These are phyloP conservation scores for Isatis tinctoria DNA, from an alignment of 345 rosid species.

Conservation along the genomic window DNA sequence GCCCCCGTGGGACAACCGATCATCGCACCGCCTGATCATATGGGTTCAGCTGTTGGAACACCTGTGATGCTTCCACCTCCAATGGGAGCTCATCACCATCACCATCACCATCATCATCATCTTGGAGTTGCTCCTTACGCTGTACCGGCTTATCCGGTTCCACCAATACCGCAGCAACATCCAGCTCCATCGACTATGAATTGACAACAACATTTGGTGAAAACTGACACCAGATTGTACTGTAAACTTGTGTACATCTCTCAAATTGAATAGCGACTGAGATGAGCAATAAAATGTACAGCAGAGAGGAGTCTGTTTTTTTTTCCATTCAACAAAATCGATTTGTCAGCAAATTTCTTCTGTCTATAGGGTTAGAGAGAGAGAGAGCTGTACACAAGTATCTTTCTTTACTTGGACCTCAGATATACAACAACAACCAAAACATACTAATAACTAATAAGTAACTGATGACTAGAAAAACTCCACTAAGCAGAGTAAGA, in stretches of 20 bases:
- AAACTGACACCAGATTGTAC: conserved; percentile 20
- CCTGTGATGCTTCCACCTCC: conserved; percentile 87
- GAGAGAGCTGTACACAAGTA: no score
- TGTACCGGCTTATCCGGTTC: conserved; percentile 67
- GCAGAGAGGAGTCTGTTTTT: conserved; percentile 19
- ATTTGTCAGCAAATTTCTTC: no score
- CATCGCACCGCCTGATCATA: conserved; percentile 57
- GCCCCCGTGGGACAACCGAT: conserved; percentile 69
- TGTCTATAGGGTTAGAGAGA: no score
- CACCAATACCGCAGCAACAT: conserved; percentile 57
- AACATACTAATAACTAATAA: background rate
- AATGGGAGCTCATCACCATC: conserved; percentile 42
- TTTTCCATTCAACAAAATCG: background rate
- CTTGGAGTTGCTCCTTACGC: conserved; percentile 50
- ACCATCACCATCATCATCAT: conserved; percentile 47
- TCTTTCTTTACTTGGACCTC: background rate
- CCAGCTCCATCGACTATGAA: conserved; percentile 51
- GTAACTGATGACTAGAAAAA: background rate
- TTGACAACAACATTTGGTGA: conserved; percentile 36
- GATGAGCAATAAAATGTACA: conserved; percentile 11
- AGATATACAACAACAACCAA: background rate
- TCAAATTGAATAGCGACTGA: conserved; percentile 1
- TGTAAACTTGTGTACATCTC: conserved; percentile 22
- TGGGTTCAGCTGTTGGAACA: conserved; percentile 79
- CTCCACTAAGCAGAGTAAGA: background rate